These are phyloP conservation scores for Fraxinus baroniana DNA, from an alignment of 305 asterid species.

Conservation along the genomic window DNA sequence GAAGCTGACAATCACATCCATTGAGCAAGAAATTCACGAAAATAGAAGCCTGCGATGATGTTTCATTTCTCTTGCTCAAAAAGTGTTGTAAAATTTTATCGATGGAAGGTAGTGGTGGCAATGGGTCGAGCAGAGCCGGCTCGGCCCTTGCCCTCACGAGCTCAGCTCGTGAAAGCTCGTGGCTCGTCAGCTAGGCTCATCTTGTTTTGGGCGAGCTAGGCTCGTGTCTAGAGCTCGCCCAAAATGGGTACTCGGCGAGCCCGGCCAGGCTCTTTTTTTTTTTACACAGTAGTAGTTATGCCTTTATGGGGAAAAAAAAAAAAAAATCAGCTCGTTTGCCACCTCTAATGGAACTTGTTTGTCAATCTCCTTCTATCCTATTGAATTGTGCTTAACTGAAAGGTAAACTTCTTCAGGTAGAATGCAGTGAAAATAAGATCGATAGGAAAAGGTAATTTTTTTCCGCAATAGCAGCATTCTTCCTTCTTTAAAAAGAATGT, in stretches of 20 bases:
- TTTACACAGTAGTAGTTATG: too few species aligned
- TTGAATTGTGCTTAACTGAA: neutral
- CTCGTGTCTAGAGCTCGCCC: too few species aligned
- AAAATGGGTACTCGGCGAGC: too few species aligned
- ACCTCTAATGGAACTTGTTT: neutral
- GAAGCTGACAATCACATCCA: constrained; percentile 17
- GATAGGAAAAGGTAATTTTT: neutral
- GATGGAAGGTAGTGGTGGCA: neutral
- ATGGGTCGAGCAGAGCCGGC: too few species aligned
- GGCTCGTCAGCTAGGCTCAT: too few species aligned
- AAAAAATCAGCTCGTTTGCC: too few species aligned
- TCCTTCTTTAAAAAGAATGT: neutral
- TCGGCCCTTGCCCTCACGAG: too few species aligned
- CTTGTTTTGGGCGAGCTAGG: too few species aligned
- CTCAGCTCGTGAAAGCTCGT: too few species aligned
- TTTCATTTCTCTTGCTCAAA: constrained; percentile 1
- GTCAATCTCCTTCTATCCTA: neutral
- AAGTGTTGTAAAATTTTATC: neutral
- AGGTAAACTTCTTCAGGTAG: neutral
- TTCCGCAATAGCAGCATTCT: neutral
- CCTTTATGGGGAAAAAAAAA: too few species aligned
- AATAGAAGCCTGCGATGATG: constrained; percentile 6
- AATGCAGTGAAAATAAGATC: neutral
- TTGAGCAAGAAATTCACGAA: neutral
- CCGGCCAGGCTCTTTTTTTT: too few species aligned